Base-by-base conservation (phyloP, 1,284 basidiomycete species). In the Peniophora sp. region DNA sequence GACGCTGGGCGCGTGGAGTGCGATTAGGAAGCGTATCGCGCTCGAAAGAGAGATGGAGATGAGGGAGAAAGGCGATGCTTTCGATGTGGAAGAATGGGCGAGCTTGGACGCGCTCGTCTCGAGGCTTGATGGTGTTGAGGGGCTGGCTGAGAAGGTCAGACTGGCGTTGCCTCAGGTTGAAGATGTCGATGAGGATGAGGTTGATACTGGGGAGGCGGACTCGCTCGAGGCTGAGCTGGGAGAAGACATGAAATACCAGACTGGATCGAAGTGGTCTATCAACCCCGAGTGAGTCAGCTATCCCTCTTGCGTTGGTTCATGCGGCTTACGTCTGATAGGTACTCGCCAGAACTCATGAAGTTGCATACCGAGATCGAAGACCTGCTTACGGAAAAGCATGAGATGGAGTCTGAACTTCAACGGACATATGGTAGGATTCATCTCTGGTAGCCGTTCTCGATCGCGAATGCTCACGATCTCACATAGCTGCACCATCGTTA, bases 401-500 rank as follows among this genome's bases (percentile, higher is more conserved):
- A 63, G n/a, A 63, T 91, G 44, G 79, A 91, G 60, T 62, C 56
- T 37, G 65, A 67, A 10, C 64, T 90, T 24, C 82, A 80, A 57
- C 60, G 63, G 3, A 66, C 68, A 54, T 85, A 81, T 58, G 69
- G 88, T 86, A 50, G 53, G 72, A 56, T n/a, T n/a, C n/a, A n/a
- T n/a, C n/a, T n/a, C n/a, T n/a, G n/a, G n/a, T n/a, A n/a, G n/a
- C n/a, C n/a, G n/a, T n/a, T n/a, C n/a, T n/a, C n/a, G n/a, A n/a
- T n/a, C n/a, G n/a, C n/a, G n/a, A n/a, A n/a, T n/a, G n/a, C n/a
- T n/a, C n/a, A n/a, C n/a, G n/a, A n/a, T n/a, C n/a, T 17, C 3
- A 5, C 8, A n/a, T 46, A 92, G 89, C 70, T 65, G 78, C 81
- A 1, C 78, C 84, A 14, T 88, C 88, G 15, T 62, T 92, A 54